A percentile compares a stretch with the other conserved stretches of the same genome.
These are phyloP conservation scores for Lagerstroemia speciosa DNA, from an alignment of 345 rosid species.

Conservation along the genomic window DNA sequence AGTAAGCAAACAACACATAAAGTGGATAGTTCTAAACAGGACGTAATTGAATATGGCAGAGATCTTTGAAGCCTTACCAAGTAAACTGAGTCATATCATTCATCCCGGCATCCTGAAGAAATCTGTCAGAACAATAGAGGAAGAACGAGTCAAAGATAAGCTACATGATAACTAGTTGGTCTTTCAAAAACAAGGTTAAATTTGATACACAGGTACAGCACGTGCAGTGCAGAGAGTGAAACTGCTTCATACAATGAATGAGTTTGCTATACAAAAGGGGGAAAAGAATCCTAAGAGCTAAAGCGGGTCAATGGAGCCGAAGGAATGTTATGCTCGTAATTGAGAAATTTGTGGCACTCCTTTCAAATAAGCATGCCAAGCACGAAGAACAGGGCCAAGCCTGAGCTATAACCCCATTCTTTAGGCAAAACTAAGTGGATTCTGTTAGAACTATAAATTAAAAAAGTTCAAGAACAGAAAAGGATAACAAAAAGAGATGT, in stretches of 20 bases:
- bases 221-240: not conserved
- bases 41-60: not conserved
- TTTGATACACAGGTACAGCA: not conserved
- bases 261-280: not conserved
- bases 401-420: not conserved
- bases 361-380: not conserved
- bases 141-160: not conserved
- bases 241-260: not conserved
- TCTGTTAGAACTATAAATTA: not conserved
- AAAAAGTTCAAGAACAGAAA: not conserved
- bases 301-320: not conserved
- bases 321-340: not conserved
- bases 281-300: not conserved
- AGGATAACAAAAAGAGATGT: not conserved
- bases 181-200: not conserved
- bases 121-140: constrained; percentile 33
- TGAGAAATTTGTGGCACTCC: not conserved
- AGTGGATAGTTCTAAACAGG: not conserved
- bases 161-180: not conserved
- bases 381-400: not conserved
- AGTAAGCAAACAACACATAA: not conserved
- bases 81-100: constrained; percentile 73
- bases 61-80: constrained; percentile 40
- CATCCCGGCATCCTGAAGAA: constrained; percentile 76
- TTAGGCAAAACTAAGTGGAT: not conserved